phyloP scores from a whole-genome alignment of 1,139 yeast species.

The Blastobotrys buckinghamii region DNA sequence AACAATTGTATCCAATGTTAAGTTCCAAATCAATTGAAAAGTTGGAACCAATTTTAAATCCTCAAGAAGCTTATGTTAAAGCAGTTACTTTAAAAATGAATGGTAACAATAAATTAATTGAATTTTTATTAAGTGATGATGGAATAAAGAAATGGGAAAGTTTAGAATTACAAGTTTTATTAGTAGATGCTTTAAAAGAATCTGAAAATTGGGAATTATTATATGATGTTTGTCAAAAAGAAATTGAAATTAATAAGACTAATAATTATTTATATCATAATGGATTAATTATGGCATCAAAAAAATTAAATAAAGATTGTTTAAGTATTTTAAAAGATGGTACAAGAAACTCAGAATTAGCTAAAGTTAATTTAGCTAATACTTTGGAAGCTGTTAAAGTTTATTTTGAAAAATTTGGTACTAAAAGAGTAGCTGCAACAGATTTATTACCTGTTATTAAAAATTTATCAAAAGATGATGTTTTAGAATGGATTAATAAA shows the following conservation, averaged over 20 bases:
- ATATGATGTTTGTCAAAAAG: slow-evolving; percentile 28
- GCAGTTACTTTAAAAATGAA: slow-evolving; percentile 40
- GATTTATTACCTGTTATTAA: slow-evolving; percentile 44
- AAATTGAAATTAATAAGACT: slow-evolving; percentile 18
- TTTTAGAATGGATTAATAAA: slow-evolving; percentile 9
- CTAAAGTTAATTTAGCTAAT: slow-evolving; percentile 40
- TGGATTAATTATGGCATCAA: slow-evolving; percentile 41
- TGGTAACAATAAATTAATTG: slow-evolving; percentile 31
- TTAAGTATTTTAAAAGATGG: slow-evolving; percentile 27
- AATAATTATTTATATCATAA: slow-evolving; percentile 34
- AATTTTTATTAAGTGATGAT: slow-evolving; percentile 30
- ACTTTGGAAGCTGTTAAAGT: slow-evolving; percentile 29
- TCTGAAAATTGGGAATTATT: slow-evolving; percentile 41
- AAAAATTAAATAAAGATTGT: slow-evolving; percentile 32
- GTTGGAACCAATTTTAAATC: slow-evolving; percentile 40
- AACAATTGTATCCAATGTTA: slow-evolving; percentile 47
- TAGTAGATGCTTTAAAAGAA: slow-evolving; percentile 42
- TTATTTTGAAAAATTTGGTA: slow-evolving; percentile 43
- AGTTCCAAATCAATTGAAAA: slow-evolving; percentile 50
- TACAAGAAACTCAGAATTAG: slow-evolving; percentile 53
- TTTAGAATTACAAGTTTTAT: slow-evolving; percentile 51
- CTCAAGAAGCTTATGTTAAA: slow-evolving; percentile 57
- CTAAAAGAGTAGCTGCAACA: slow-evolving; percentile 54
- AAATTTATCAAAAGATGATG: background rate
- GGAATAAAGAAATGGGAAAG: slow-evolving; percentile 39